A percentile compares a stretch with the other conserved stretches of the same genome.
phyloP scores from a whole-genome alignment of 2,329 filamentous ascomycete genomes.

The Cladophialophora yegresii region DNA sequence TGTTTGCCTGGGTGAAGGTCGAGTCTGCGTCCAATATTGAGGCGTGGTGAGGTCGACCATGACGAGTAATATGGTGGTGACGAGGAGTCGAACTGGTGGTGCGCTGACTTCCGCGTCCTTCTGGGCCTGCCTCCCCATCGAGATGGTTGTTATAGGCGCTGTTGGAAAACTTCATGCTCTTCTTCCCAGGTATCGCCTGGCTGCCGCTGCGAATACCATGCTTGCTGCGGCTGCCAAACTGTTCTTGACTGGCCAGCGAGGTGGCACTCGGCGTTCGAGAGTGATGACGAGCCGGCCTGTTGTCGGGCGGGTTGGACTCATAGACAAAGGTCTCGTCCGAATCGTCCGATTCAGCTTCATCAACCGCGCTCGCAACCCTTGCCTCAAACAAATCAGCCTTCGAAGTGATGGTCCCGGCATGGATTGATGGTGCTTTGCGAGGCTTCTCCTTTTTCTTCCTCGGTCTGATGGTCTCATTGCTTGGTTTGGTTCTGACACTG shows the following conservation, averaged over 20 bases:
- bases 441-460: slow-evolving; percentile 82
- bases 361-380: slow-evolving; percentile 91
- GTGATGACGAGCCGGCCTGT: slow-evolving; percentile 74
- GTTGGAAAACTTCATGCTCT: slow-evolving; percentile 95
- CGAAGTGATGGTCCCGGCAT: slow-evolving; percentile 67
- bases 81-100: slow-evolving; percentile 63
- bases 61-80: slow-evolving; percentile 78
- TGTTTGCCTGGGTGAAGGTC: slow-evolving; percentile 69
- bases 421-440: slow-evolving; percentile 68
- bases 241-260: slow-evolving; percentile 61
- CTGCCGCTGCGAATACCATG: slow-evolving; percentile 66
- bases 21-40: slow-evolving; percentile 77
- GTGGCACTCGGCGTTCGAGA: slow-evolving; percentile 93
- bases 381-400: slow-evolving; percentile 99
- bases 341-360: slow-evolving; percentile 93
- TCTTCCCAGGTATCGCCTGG: slow-evolving; percentile 70
- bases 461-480: slow-evolving; percentile 92
- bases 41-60: slow-evolving; percentile 70
- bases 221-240: slow-evolving; percentile 59
- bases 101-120: slow-evolving; percentile 63
- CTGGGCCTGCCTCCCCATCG: slow-evolving; percentile 68
- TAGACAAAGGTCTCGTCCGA: slow-evolving; percentile 99
- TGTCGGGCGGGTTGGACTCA: slow-evolving; percentile 83
- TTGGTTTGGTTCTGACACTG: slow-evolving; percentile 81
- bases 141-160: slow-evolving; percentile 66